Base-by-base conservation (phyloP, 1,284 basidiomycete species). In the Ganoderma resinaceum region DNA sequence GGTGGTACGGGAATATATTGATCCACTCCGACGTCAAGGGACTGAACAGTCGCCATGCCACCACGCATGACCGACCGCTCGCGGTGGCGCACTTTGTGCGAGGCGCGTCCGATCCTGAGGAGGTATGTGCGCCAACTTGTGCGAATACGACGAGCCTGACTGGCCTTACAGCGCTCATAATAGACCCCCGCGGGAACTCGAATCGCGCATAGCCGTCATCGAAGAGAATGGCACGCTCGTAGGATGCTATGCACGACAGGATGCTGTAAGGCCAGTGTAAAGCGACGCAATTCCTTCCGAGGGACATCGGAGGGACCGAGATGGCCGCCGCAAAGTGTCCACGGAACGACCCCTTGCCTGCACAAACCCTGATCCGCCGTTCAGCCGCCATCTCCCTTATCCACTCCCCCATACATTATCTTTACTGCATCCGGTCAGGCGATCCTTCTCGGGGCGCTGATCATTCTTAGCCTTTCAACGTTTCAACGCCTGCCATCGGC, bases 31-130 rank as follows among this genome's bases (percentile, higher is more conserved):
- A 72, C 61, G 68, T 72, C 71, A 68, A 43, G 38, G 40, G 58
- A 35, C 57, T 66, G 66, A 61, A 38, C 62, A 60, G 70, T 73
- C 69, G 46, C 72, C 70, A 73, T 71, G 72, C 69, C 68, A 72
- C 71, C 67, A 62, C 66, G 65, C 67, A 66, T 68, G 72, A 64
- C 69, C 53, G 55, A 61, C 67, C 38, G 40, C 57, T 58, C 65
- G 65, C 38, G 26, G 31, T 33, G 59, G 66, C n/a, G 71, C 63
- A 66, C 58, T 53, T 64, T 57, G 53, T 46, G 67, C 62, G 55
- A 66, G 65, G 69, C 63, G 69, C 63, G 63, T 66, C 67, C 64
- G 59, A 66, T 59, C 49, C 43, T 37, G 23, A 55, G 60, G 43
- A 53, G 40, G 62, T 49, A 60, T 49, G 63, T 52, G 68, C 63